These are phyloP conservation scores for Arachnopeziza araneosa DNA, from an alignment of 2,329 filamentous ascomycete genomes.

Conservation along the genomic window DNA sequence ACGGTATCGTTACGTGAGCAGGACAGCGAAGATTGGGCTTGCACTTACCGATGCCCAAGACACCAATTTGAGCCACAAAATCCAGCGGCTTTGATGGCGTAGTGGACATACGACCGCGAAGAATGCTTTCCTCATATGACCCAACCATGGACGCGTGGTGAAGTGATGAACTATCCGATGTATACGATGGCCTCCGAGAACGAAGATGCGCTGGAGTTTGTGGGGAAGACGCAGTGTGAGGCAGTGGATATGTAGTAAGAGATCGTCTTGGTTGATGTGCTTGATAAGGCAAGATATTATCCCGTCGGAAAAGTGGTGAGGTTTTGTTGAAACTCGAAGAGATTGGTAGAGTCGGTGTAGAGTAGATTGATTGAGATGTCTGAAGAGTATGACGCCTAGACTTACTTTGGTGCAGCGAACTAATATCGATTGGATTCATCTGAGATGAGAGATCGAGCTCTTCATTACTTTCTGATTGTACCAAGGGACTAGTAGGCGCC, in stretches of 20 bases:
- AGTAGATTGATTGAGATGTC: conserved; percentile 48
- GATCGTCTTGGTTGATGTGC: conserved; percentile 75
- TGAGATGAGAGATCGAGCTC: conserved; percentile 61
- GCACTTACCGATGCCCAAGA: conserved; percentile 83
- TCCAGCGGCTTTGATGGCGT: conserved; percentile 87
- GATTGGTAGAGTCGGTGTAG: conserved; percentile 33
- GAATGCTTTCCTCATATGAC: conserved; percentile 94
- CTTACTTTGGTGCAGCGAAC: conserved; percentile 30
- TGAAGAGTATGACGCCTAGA: conserved; percentile 67
- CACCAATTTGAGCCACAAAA: conserved; percentile 92
- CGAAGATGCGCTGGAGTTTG: conserved; percentile 47
- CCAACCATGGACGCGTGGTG: conserved; percentile 95
- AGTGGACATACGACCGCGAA: conserved; percentile 93
- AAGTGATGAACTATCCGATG: conserved; percentile 47
- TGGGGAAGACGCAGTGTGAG: conserved; percentile 34
- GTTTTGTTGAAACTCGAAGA: conserved; percentile 40
- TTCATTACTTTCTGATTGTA: conserved; percentile 80
- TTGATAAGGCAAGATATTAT: conserved; percentile 65
- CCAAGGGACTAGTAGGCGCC: conserved; percentile 85
- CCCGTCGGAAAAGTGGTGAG: conserved; percentile 47
- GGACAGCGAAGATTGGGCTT: conserved; percentile 81
- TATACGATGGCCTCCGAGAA: conserved; percentile 63
- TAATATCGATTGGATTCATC: conserved; percentile 46
- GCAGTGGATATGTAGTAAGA: conserved; percentile 50
- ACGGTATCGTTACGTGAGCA: conserved; percentile 82